Conservation (phyloP, 768 basidiomycete genomes). For the Hygrocybe punicea region DNA sequence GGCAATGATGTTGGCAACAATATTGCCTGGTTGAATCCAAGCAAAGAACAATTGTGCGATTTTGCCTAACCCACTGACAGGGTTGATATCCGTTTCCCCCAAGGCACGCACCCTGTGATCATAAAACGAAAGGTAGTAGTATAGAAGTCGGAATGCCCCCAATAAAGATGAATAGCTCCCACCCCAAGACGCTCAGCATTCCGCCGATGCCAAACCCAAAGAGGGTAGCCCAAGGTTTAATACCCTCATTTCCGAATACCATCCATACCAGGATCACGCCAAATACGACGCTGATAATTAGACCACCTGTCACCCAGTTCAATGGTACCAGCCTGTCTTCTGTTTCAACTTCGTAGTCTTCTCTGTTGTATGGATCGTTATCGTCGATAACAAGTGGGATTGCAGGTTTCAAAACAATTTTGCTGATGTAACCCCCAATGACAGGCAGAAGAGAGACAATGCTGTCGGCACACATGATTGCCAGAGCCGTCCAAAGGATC, state of each 20-base stretch:
- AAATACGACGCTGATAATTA: slow-evolving; percentile 54
- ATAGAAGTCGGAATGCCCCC: neutral
- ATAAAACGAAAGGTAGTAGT: slow-evolving; percentile 7
- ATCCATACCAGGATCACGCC: slow-evolving; percentile 83
- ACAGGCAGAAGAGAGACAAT: slow-evolving; percentile 83
- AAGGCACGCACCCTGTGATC: slow-evolving; percentile 78
- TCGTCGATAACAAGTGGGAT: slow-evolving; percentile 24
- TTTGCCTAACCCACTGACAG: slow-evolving; percentile 91
- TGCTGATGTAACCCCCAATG: slow-evolving; percentile 48
- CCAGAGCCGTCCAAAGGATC: slow-evolving; percentile 95
- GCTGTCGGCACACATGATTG: slow-evolving; percentile 93
- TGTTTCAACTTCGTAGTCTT: slow-evolving; percentile 70
- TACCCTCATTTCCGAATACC: slow-evolving; percentile 87
- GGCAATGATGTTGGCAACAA: slow-evolving; percentile 97
- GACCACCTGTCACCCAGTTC: slow-evolving; percentile 71
- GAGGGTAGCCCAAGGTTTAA: slow-evolving; percentile 92
- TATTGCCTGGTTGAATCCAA: slow-evolving; percentile 89
- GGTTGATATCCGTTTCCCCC: slow-evolving; percentile 93
- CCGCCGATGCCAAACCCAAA: slow-evolving; percentile 81
- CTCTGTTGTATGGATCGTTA: slow-evolving; percentile 21
- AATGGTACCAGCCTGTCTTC: slow-evolving; percentile 77
- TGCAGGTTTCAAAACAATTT: slow-evolving; percentile 21
- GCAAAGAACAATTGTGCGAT: slow-evolving; percentile 93
- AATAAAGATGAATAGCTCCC: slow-evolving; percentile 20
- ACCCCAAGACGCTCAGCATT: slow-evolving; percentile 86